Evolutionary conservation across 1,139 yeast genomes (phyloP).

Genomic region (Geotrichum bryndzae): DNA sequence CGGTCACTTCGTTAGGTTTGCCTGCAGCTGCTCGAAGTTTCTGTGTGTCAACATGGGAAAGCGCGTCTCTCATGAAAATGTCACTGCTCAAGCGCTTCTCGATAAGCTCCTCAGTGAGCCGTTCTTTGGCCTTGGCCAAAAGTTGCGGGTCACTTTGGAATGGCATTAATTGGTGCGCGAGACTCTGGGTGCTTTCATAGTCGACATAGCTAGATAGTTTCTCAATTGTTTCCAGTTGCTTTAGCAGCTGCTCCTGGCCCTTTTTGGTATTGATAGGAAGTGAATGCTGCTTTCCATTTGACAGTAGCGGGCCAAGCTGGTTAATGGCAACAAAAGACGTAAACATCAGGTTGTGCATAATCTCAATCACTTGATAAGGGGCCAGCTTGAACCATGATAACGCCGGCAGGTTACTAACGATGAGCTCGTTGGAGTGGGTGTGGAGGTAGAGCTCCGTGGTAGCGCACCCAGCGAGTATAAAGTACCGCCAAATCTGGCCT

Average conservation of each 20-base stretch:
- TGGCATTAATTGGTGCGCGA: slow-evolving; percentile 16
- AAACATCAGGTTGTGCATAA: slow-evolving; percentile 19
- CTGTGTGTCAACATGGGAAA: slow-evolving; percentile 4
- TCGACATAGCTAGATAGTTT: slow-evolving; percentile 8
- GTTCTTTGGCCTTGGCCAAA: slow-evolving; percentile 2
- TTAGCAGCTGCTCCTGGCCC: slow-evolving; percentile 12
- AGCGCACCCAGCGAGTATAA: slow-evolving; percentile 21
- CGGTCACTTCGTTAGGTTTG: neutral
- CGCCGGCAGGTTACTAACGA: slow-evolving; percentile 14
- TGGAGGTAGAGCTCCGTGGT: slow-evolving; percentile 24
- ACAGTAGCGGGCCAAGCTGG: slow-evolving; percentile 18
- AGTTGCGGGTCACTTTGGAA: slow-evolving; percentile 3
- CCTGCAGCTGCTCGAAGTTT: neutral
- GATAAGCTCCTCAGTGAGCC: slow-evolving; percentile 11
- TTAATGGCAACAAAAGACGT: slow-evolving; percentile 18
- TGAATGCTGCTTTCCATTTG: neutral
- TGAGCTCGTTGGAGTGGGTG: slow-evolving; percentile 22
- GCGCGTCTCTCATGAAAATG: slow-evolving; percentile 15
- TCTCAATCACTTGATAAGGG: slow-evolving; percentile 24
- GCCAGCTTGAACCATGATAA: slow-evolving; percentile 18
- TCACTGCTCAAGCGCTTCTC: slow-evolving; percentile 13
- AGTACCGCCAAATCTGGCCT: slow-evolving; percentile 29
- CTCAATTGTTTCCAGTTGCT: slow-evolving; percentile 14
- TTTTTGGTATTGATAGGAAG: slow-evolving; percentile 8
- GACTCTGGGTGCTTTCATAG: slow-evolving; percentile 13